Evolutionary conservation across 1,139 yeast species (phyloP).

Genomic region (Suhomyces coccinellae): DNA sequence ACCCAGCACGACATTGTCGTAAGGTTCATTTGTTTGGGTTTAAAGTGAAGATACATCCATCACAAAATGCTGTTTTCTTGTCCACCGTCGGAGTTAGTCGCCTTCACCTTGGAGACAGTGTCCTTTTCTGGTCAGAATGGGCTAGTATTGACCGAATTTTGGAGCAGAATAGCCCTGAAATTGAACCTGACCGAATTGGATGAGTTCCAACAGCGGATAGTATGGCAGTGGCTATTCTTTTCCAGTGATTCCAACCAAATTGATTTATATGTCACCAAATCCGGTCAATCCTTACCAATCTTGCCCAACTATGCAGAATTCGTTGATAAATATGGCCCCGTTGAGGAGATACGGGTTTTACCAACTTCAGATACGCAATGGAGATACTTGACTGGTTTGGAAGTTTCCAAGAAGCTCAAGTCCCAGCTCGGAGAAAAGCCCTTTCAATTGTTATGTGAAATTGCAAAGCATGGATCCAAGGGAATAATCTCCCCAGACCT

Average conservation of each 20-base stretch:
- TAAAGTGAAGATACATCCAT: not conserved
- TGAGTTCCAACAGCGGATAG: slow-evolving; percentile 36
- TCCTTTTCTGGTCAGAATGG: slow-evolving; percentile 43
- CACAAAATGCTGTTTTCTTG: slow-evolving; percentile 21
- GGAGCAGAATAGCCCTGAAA: slow-evolving; percentile 28
- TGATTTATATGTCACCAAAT: slow-evolving; percentile 22
- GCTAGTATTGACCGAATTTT: slow-evolving; percentile 29
- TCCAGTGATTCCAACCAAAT: slow-evolving; percentile 19
- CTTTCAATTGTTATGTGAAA: slow-evolving; percentile 43
- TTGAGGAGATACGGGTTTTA: slow-evolving; percentile 22
- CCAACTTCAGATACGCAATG: slow-evolving; percentile 46
- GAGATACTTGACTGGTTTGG: slow-evolving; percentile 41
- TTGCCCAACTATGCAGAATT: slow-evolving; percentile 25
- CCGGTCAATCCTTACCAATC: slow-evolving; percentile 19
- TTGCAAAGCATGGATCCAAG: slow-evolving; percentile 53
- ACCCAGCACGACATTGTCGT: slow-evolving; percentile 11
- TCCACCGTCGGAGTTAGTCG: slow-evolving; percentile 27
- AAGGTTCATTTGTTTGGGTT: not conserved
- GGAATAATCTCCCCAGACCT: slow-evolving; percentile 64
- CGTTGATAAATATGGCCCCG: slow-evolving; percentile 18
- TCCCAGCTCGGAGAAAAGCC: slow-evolving; percentile 43
- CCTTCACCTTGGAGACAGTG: slow-evolving; percentile 28
- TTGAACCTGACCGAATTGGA: slow-evolving; percentile 26
- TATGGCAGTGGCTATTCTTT: slow-evolving; percentile 45
- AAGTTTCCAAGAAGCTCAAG: slow-evolving; percentile 33